Conservation (phyloP, 1,284 basidiomycete species). For the Sporisorium reilianum region DNA sequence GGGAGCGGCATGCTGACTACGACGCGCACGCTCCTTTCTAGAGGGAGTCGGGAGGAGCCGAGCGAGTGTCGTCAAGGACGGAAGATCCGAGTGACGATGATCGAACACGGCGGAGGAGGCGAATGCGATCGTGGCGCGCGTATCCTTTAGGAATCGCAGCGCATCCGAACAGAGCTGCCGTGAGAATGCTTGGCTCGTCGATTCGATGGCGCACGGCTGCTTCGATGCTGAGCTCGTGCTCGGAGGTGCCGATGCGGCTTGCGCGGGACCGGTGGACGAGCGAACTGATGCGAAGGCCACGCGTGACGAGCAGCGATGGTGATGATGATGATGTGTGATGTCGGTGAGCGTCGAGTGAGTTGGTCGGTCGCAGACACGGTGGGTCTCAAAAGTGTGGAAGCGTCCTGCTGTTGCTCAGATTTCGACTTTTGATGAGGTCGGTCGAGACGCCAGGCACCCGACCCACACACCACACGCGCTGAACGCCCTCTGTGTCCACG, state of each 20-base stretch:
- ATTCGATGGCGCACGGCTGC: not conserved
- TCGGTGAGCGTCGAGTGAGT: too few species aligned
- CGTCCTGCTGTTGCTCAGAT: too few species aligned
- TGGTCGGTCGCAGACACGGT: too few species aligned
- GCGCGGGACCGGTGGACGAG: too few species aligned
- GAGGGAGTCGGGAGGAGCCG: slow-evolving; percentile 1
- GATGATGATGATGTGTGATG: too few species aligned
- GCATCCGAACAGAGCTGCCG: slow-evolving; percentile 7
- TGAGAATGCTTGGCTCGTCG: not conserved
- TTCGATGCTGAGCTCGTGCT: not conserved
- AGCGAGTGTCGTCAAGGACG: not conserved
- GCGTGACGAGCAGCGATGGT: not conserved
- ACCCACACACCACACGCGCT: too few species aligned
- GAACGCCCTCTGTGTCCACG: too few species aligned
- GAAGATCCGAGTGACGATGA: not conserved
- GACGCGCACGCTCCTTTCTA: not conserved
- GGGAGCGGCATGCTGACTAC: slow-evolving; percentile 28
- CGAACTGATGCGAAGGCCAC: not conserved
- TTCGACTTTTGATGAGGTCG: too few species aligned
- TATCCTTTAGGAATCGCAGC: not conserved
- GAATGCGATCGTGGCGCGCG: slow-evolving; percentile 2
- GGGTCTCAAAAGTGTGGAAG: too few species aligned
- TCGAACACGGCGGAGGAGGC: slow-evolving; percentile 1
- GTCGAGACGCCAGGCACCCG: too few species aligned
- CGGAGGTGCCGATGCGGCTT: not conserved